Evolutionary conservation across 495 filamentous ascomycete species (phyloP).

Genomic region (Neurospora sp.): DNA sequence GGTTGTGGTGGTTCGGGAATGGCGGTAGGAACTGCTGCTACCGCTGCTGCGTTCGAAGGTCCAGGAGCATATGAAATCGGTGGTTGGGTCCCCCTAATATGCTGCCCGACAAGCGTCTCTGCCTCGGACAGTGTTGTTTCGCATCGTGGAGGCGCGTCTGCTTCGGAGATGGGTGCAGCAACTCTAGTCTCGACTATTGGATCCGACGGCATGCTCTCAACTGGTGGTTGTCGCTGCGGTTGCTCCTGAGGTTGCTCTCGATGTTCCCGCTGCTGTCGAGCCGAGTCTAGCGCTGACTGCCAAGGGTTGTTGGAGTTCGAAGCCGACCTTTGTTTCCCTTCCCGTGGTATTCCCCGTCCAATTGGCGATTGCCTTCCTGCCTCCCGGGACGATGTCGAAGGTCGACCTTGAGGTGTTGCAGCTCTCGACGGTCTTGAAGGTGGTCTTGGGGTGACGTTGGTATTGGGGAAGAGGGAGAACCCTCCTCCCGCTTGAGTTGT

Average conservation of each 20-base stretch:
- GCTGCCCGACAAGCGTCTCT: constrained; percentile 37
- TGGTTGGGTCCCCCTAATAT: constrained; percentile 36
- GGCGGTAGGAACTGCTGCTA: constrained; percentile 14
- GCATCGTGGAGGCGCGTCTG: constrained; percentile 31
- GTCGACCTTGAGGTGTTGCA: constrained; percentile 27
- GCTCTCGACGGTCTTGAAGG: constrained; percentile 28
- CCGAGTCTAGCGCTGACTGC: constrained; percentile 22
- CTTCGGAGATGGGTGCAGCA: constrained; percentile 15
- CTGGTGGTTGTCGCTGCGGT: constrained; percentile 2
- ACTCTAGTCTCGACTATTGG: constrained; percentile 18
- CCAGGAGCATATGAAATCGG: constrained; percentile 24
- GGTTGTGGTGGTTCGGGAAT: background rate
- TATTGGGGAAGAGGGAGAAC: constrained; percentile 42
- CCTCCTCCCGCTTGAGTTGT: constrained; percentile 30
- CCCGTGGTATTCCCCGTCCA: constrained; percentile 14
- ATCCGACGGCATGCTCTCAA: constrained; percentile 13
- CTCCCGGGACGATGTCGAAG: constrained; percentile 17
- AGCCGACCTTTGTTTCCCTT: constrained; percentile 21
- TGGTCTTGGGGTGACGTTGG: constrained; percentile 24
- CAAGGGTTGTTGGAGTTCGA: constrained; percentile 20
- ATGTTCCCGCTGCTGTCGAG: constrained; percentile 5
- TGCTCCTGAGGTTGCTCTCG: constrained; percentile 6
- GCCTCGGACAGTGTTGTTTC: constrained; percentile 43
- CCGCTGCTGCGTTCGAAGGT: constrained; percentile 2
- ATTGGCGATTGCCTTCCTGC: constrained; percentile 26